These are phyloP conservation scores for Microcyclospora pomicola DNA, from an alignment of 2,329 filamentous ascomycete species.

Conservation along the genomic window DNA sequence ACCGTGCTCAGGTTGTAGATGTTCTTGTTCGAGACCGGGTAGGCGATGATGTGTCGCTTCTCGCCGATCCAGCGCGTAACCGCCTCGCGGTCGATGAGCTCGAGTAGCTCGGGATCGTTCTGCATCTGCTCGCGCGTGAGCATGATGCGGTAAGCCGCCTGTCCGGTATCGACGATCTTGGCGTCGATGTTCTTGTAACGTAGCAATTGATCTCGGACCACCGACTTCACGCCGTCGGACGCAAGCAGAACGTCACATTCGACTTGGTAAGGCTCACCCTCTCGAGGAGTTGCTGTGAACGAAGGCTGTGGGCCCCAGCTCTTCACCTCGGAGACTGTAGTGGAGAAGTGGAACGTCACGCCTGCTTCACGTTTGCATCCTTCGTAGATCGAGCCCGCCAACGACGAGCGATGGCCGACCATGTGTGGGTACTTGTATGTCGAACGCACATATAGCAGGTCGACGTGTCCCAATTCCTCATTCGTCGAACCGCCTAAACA, in stretches of 20 bases:
- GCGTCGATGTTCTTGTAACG: constrained; percentile 36
- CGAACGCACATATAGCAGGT: constrained; percentile 51
- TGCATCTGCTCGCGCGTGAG: constrained; percentile 53
- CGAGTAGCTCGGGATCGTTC: constrained; percentile 51
- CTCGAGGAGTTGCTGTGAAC: constrained; percentile 46
- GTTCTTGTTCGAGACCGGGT: constrained; percentile 53
- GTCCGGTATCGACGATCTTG: constrained; percentile 53
- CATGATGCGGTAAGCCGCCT: constrained; percentile 71
- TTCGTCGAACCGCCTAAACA: constrained; percentile 50
- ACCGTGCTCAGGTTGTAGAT: constrained; percentile 54
- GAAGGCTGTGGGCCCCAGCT: constrained; percentile 46
- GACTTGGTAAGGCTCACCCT: constrained; percentile 39
- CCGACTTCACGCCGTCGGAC: constrained; percentile 37
- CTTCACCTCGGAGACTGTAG: constrained; percentile 40
- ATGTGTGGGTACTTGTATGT: constrained; percentile 66
- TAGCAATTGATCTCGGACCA: constrained; percentile 39
- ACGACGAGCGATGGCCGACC: constrained; percentile 61
- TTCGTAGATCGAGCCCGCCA: constrained; percentile 55
- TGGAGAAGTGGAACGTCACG: constrained; percentile 57
- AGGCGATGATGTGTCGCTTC: constrained; percentile 63
- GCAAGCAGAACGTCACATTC: constrained; percentile 35
- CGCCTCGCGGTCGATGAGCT: constrained; percentile 51
- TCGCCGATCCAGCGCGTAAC: constrained; percentile 66
- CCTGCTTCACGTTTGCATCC: constrained; percentile 50
- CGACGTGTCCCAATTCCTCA: constrained; percentile 55